Percentiles rank a stretch among this genome's conserved stretches.
These are phyloP conservation scores for Podaxis mareebaensis DNA, from an alignment of 768 basidiomycete genomes.

Conservation along the genomic window DNA sequence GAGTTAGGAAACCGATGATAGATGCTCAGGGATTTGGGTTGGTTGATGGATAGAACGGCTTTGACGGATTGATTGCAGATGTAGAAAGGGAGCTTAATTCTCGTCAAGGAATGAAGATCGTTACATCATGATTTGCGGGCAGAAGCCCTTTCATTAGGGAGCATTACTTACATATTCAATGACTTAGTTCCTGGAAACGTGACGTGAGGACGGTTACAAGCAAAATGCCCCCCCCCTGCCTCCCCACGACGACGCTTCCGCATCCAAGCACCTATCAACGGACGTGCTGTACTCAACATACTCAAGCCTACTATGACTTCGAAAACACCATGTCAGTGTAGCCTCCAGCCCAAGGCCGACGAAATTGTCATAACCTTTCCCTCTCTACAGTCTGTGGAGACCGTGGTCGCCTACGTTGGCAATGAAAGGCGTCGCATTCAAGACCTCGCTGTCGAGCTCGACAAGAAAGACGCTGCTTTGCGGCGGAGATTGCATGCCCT, in stretches of 20 bases:
- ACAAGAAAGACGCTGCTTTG: background rate
- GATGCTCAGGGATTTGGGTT: background rate
- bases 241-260: too few species aligned
- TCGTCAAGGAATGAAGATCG: background rate
- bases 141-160: background rate
- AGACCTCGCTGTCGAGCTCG: background rate
- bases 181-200: too few species aligned
- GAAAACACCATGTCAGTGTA: too few species aligned
- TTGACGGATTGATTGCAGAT: background rate
- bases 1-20: background rate
- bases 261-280: too few species aligned
- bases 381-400: background rate
- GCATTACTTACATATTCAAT: too few species aligned
- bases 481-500: background rate
- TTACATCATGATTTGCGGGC: background rate
- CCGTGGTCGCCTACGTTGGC: background rate
- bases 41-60: background rate
- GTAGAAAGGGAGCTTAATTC: background rate
- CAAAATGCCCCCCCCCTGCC: too few species aligned
- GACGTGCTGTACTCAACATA: too few species aligned
- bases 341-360: too few species aligned
- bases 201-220: too few species aligned
- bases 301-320: too few species aligned
- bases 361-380: too few species aligned
- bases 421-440: background rate